Evolutionary conservation across 768 basidiomycete genomes (phyloP).

Genomic region (Serpula lacrymans): DNA sequence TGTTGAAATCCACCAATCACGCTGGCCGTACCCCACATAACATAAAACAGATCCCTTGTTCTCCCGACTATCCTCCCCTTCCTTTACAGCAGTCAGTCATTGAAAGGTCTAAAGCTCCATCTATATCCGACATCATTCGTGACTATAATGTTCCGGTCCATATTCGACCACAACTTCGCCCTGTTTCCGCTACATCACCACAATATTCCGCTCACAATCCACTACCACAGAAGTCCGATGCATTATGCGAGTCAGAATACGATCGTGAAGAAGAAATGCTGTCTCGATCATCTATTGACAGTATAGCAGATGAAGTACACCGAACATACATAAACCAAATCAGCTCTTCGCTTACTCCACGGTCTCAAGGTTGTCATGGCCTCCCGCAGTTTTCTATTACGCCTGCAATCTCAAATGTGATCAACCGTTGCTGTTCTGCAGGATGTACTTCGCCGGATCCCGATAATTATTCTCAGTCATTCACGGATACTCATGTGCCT

Average conservation of each 20-base stretch:
- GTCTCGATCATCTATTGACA: slow-evolving; percentile 84
- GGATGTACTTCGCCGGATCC: slow-evolving; percentile 45
- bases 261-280: slow-evolving; percentile 63
- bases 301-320: slow-evolving; percentile 79
- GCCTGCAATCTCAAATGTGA: slow-evolving; percentile 42
- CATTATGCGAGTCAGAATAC: no score
- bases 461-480: slow-evolving; percentile 45
- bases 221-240: no score
- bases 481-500: slow-evolving; percentile 36
- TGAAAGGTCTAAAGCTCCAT: slow-evolving; percentile 64
- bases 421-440: slow-evolving; percentile 37
- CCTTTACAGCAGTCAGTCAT: no score
- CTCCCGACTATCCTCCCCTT: no score
- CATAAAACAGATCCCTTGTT: no score
- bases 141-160: slow-evolving; percentile 66
- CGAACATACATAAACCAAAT: slow-evolving; percentile 64
- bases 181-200: no score
- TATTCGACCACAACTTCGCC: slow-evolving; percentile 44
- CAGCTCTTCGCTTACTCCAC: slow-evolving; percentile 43
- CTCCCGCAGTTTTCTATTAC: no score
- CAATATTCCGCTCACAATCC: no score
- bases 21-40: no score
- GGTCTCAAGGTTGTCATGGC: no score
- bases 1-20: no score
- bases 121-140: slow-evolving; percentile 87